These are phyloP conservation scores for Neurospora sp. DNA, from an alignment of 495 filamentous ascomycete genomes.

Conservation along the genomic window DNA sequence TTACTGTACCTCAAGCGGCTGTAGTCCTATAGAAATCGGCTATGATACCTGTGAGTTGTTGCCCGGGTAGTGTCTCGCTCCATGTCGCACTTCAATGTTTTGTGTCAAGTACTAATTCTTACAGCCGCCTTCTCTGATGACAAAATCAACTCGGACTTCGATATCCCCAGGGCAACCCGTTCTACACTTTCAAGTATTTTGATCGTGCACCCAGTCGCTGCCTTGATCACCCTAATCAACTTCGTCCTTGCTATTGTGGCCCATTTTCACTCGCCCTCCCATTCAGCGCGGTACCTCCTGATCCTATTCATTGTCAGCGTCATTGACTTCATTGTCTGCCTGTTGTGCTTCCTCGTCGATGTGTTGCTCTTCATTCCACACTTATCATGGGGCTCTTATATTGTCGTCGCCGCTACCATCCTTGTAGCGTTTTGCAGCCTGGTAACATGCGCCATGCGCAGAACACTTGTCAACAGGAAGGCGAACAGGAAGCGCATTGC, in stretches of 20 bases:
- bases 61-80: background rate
- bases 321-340: conserved; percentile 71
- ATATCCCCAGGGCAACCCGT: conserved; percentile 63
- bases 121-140: background rate
- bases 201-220: conserved; percentile 86
- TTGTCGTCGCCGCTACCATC: conserved; percentile 86
- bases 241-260: conserved; percentile 68
- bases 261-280: conserved; percentile 84
- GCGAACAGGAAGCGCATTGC: conserved; percentile 84
- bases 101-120: conserved; percentile 1
- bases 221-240: conserved; percentile 75
- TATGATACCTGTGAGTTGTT: conserved; percentile 68
- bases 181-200: conserved; percentile 83
- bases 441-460: conserved; percentile 93
- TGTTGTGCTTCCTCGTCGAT: conserved; percentile 87
- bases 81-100: background rate
- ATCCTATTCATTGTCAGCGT: conserved; percentile 75
- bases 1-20: conserved; percentile 56
- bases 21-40: conserved; percentile 69
- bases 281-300: conserved; percentile 83
- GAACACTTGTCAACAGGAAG: conserved; percentile 85
- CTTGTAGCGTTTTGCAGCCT: conserved; percentile 74
- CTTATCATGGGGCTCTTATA: conserved; percentile 86
- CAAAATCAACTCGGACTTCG: conserved; percentile 42
- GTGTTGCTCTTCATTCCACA: conserved; percentile 95